Percentiles rank a stretch among this genome's conserved stretches.
These are phyloP conservation scores for Decorospora gaudefroyi DNA, from an alignment of 2,329 filamentous ascomycete species.

Conservation along the genomic window DNA sequence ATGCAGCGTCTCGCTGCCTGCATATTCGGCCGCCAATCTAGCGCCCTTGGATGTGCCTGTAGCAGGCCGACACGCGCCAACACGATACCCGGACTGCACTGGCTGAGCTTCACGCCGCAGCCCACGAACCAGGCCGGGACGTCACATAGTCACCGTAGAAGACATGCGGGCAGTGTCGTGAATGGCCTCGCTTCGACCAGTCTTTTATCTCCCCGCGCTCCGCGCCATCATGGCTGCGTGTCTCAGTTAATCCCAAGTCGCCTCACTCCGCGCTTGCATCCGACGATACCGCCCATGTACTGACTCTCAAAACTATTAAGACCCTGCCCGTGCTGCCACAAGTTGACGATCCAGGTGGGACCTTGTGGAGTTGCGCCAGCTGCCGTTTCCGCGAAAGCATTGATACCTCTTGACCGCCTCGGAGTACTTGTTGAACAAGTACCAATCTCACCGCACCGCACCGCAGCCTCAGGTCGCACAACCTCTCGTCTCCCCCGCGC, in stretches of 20 bases:
- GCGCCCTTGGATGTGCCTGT: slow-evolving; percentile 30
- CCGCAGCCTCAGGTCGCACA: slow-evolving; percentile 22
- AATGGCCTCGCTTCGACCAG: slow-evolving; percentile 31
- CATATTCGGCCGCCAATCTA: slow-evolving; percentile 34
- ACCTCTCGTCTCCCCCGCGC: slow-evolving; percentile 26
- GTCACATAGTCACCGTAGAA: slow-evolving; percentile 37
- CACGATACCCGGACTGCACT: slow-evolving; percentile 28
- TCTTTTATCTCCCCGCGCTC: slow-evolving; percentile 19
- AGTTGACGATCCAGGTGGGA: slow-evolving; percentile 25
- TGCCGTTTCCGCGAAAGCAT: slow-evolving; percentile 34
- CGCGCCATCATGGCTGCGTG: slow-evolving; percentile 29
- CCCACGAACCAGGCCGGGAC: slow-evolving; percentile 36
- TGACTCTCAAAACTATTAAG: slow-evolving; percentile 11
- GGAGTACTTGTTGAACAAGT: slow-evolving; percentile 22
- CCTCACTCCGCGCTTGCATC: slow-evolving; percentile 32
- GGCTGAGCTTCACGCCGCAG: slow-evolving; percentile 22
- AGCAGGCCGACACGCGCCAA: slow-evolving; percentile 40
- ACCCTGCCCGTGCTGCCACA: slow-evolving; percentile 9
- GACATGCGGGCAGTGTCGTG: slow-evolving; percentile 29
- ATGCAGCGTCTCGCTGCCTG: slow-evolving; percentile 43
- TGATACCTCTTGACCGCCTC: slow-evolving; percentile 41
- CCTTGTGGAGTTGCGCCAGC: slow-evolving; percentile 29
- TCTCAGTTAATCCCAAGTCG: slow-evolving; percentile 20
- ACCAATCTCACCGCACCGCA: slow-evolving; percentile 19
- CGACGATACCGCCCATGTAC: slow-evolving; percentile 8